Percentiles rank a stretch among this genome's conserved stretches.
Conservation (phyloP, 2,329 filamentous ascomycete species). For the Stachybotrys elegans region DNA sequence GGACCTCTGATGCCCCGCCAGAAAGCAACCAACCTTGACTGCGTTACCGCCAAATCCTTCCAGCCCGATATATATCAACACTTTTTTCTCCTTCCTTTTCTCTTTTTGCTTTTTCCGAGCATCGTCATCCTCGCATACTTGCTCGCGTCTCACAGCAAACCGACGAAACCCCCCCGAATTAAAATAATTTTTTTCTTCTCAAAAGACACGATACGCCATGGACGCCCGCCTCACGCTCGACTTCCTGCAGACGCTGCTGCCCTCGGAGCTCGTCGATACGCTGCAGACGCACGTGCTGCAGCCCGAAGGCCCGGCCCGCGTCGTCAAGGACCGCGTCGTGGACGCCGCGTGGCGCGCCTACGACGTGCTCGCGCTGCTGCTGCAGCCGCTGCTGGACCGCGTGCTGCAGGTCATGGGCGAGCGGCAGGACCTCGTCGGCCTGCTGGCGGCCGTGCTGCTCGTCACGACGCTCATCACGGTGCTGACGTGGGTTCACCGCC, state of each 20-base stretch:
- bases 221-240: constrained; percentile 24
- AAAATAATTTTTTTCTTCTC: too few species aligned
- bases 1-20: too few species aligned
- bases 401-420: constrained; percentile 25
- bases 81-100: too few species aligned
- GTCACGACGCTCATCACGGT: constrained; percentile 56
- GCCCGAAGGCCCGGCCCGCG: constrained; percentile 39
- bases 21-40: too few species aligned
- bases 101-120: too few species aligned
- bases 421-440: constrained; percentile 26
- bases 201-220: constrained; percentile 17
- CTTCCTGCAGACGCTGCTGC: constrained; percentile 36
- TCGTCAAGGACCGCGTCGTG: constrained; percentile 28
- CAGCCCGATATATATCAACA: too few species aligned
- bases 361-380: constrained; percentile 31
- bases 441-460: constrained; percentile 26
- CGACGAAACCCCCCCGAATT: too few species aligned
- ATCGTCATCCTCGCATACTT: too few species aligned
- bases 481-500: constrained; percentile 64
- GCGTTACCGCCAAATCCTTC: too few species aligned
- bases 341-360: constrained; percentile 21
- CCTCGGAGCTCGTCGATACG: constrained; percentile 37
- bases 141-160: too few species aligned
- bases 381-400: constrained; percentile 38
- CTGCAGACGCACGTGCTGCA: constrained; percentile 44